Conservation (phyloP, 225 moss, liverwort and hornwort species). For the Polytrichum formosum region DNA sequence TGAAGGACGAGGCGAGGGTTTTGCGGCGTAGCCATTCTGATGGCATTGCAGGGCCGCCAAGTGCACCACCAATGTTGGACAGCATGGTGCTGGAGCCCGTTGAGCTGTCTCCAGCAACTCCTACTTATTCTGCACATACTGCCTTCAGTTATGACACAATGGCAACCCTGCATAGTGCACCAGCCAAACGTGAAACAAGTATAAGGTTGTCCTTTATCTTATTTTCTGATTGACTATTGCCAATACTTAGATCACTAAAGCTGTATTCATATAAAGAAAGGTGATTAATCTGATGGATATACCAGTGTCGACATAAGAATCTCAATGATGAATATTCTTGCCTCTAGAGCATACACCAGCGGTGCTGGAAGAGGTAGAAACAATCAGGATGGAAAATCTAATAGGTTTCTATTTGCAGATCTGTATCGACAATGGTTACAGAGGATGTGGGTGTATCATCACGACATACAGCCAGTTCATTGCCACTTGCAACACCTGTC, state of each 20-base stretch:
- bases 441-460: constrained; percentile 45
- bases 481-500: constrained; percentile 33
- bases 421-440: constrained; percentile 44
- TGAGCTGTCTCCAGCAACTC: constrained; percentile 39
- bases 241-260: no score
- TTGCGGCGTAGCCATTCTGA: constrained; percentile 61
- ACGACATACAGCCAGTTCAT: constrained; percentile 29
- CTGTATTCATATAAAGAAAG: no score
- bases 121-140: constrained; percentile 54
- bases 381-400: no score
- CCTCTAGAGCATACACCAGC: no score
- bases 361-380: no score
- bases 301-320: no score
- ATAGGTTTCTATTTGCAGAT: constrained; percentile 23
- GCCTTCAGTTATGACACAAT: constrained; percentile 53
- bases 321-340: no score
- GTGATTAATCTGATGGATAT: no score
- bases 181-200: constrained; percentile 39
- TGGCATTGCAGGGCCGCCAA: constrained; percentile 53
- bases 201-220: constrained; percentile 18
- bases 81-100: constrained; percentile 50
- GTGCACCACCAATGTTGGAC: constrained; percentile 62
- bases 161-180: constrained; percentile 25
- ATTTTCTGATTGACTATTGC: no score
- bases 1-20: constrained; percentile 37